Evolutionary conservation across 805 yeast genomes (phyloP), one percentile per base, ranked within the genome.

Genomic region (Kodamaea sagamina): DNA sequence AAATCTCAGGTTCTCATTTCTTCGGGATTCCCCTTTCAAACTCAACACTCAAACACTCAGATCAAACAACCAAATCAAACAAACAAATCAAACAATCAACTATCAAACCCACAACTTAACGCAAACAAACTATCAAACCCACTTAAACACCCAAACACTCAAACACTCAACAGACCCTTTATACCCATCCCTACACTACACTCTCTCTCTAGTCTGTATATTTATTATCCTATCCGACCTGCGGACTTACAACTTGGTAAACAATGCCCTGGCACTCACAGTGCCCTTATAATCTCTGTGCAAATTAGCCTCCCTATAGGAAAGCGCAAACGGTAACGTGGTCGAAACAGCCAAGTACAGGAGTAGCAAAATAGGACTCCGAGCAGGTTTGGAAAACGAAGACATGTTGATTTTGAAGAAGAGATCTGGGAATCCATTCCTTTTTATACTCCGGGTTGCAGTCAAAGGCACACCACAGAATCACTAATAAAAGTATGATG

Each of bases 341-440:
- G 72, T 58, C 9, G 73, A 65, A 9, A 67, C 43, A 4, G 71
- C 64, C 49, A 71, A 62, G 56, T 71, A 71, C 32, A 66, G 62
- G 41, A 71, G 56, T 31, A 68, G 52, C 41, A 70, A 54, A 15
- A 61, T 52, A 32, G 70, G 57, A 9, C 65, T 32, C 19, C 28
- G 36, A n/a, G 54, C 34, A 17, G 44, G 29, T 28, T 28, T 41
- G 17, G 28, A 25, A 17, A 38, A 38, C 10, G 41, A 19, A 22
- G 34, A 38, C 41, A 38, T 38, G 11, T n/a, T 34, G 39, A 3
- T 28, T 16, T 38, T 32, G 28, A 21, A 4, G 13, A 10, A 34
- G 21, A 21, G 21, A 6, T 27, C 9, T 17, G 34, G 40, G 28
- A 18, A 21, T 39, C 16, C 22, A 8, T 12, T 13, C n/a, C 25